Percentiles rank a stretch among this genome's conserved stretches.
Conservation (phyloP, 192 early-diverging fungal species). For the Backusella luteola region DNA sequence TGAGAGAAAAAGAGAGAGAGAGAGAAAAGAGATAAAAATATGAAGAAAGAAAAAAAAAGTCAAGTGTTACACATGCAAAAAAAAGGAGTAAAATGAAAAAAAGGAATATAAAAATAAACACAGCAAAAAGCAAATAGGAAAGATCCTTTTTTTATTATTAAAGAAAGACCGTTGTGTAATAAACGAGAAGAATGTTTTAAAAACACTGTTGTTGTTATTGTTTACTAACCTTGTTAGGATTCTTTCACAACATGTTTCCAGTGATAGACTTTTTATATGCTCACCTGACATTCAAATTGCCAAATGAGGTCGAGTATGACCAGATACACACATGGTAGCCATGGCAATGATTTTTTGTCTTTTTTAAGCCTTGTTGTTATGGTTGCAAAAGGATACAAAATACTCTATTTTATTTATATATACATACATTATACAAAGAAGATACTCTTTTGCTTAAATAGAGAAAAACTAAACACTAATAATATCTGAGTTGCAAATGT, state of each 20-base stretch:
- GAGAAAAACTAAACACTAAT: background rate
- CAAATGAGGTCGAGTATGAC: background rate
- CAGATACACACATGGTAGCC: background rate
- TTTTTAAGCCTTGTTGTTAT: background rate
- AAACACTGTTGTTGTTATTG: background rate
- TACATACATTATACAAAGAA: too few relatives aligned
- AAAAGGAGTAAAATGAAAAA: background rate
- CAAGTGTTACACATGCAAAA: background rate
- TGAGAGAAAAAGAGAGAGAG: background rate
- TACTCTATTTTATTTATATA: too few relatives aligned
- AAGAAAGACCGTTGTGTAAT: background rate
- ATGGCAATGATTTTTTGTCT: background rate
- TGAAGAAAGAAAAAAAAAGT: background rate
- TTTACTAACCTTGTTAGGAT: background rate
- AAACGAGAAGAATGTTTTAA: background rate
- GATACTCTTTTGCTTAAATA: background rate
- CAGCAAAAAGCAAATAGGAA: background rate
- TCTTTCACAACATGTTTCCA: background rate
- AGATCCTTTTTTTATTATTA: background rate
- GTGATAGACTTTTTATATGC: background rate
- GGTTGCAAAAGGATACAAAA: too few relatives aligned
- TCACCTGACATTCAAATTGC: conserved; percentile 5
- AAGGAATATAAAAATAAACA: conserved; percentile 4
- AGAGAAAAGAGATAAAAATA: background rate
- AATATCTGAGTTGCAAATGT: background rate